Evolutionary conservation across 208 protist genomes (phyloP).

Genomic region (Crithidia thermophila): DNA sequence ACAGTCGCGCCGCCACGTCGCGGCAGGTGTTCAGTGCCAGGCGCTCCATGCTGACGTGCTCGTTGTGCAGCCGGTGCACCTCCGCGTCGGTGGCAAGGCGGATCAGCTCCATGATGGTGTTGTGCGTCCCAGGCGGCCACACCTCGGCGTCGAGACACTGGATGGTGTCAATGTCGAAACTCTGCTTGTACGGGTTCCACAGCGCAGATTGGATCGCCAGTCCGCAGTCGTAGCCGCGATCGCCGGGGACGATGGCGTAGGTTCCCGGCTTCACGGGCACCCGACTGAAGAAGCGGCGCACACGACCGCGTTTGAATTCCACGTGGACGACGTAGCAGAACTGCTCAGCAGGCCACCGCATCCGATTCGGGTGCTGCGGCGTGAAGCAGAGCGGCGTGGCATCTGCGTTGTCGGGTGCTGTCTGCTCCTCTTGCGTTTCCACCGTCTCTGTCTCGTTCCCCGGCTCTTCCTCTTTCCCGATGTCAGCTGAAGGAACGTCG

Average conservation of each 20-base stretch:
- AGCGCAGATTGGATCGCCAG: slow-evolving; percentile 67
- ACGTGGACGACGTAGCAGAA: slow-evolving; percentile 66
- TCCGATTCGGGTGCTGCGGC: not conserved
- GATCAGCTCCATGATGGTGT: slow-evolving; percentile 46
- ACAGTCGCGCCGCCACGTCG: slow-evolving; percentile 43
- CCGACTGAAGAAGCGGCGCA: slow-evolving; percentile 48
- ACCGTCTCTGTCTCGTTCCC: not conserved
- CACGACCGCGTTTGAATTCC: slow-evolving; percentile 83
- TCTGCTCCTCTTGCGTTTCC: not conserved
- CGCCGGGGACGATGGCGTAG: slow-evolving; percentile 86
- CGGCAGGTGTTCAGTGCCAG: slow-evolving; percentile 71
- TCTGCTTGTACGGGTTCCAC: slow-evolving; percentile 36
- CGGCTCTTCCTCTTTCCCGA: not conserved
- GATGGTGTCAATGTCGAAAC: slow-evolving; percentile 19
- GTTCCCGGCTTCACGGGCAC: slow-evolving; percentile 32
- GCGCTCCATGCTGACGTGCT: slow-evolving; percentile 70
- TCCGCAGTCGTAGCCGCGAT: slow-evolving; percentile 81
- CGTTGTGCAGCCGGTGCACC: slow-evolving; percentile 51
- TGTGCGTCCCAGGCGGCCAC: slow-evolving; percentile 32
- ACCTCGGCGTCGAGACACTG: slow-evolving; percentile 15
- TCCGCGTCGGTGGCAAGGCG: slow-evolving; percentile 72
- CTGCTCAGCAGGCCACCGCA: slow-evolving; percentile 32
- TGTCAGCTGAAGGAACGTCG: not conserved
- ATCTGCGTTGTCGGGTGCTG: not conserved
- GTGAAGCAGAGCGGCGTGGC: too few species aligned